These are phyloP conservation scores for Spongispora temasekensis DNA, from an alignment of 1,284 basidiomycete genomes.

Conservation along the genomic window DNA sequence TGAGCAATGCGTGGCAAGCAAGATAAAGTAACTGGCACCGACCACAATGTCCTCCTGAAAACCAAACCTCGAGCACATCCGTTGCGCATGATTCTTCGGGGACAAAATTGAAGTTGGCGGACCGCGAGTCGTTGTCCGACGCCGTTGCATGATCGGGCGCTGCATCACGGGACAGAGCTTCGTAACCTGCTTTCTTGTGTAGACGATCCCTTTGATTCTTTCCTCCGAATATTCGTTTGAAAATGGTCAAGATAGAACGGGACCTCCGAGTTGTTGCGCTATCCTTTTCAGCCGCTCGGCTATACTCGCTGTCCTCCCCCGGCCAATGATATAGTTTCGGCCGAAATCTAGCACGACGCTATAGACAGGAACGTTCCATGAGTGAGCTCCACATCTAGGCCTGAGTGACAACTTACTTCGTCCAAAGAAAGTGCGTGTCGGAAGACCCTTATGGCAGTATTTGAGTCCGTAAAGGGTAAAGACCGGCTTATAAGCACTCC, in stretches of 20 bases:
- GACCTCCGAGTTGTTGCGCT: background rate
- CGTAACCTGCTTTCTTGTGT: background rate
- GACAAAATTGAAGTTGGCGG: constrained; percentile 4
- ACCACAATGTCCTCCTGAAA: constrained; percentile 62
- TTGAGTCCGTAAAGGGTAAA: constrained; percentile 64
- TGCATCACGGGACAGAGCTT: background rate
- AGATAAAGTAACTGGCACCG: constrained; percentile 16
- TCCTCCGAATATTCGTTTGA: constrained; percentile 1
- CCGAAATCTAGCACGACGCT: constrained; percentile 56
- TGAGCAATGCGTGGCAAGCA: constrained; percentile 2
- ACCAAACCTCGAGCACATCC: constrained; percentile 67
- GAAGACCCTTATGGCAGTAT: constrained; percentile 58
- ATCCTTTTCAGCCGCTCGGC: constrained; percentile 1
- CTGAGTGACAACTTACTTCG: constrained; percentile 42
- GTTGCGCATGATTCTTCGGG: constrained; percentile 32
- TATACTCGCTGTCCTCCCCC: constrained; percentile 29
- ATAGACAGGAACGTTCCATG: background rate
- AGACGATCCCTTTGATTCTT: background rate
- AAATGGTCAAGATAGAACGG: background rate
- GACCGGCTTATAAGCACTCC: constrained; percentile 55
- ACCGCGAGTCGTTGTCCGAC: background rate
- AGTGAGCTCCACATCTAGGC: constrained; percentile 11
- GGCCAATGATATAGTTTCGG: constrained; percentile 53
- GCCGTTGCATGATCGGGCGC: background rate
- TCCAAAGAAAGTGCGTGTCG: constrained; percentile 67